These are phyloP conservation scores for Papiliotrema terrestris DNA, from an alignment of 1,284 basidiomycete species.

Conservation along the genomic window DNA sequence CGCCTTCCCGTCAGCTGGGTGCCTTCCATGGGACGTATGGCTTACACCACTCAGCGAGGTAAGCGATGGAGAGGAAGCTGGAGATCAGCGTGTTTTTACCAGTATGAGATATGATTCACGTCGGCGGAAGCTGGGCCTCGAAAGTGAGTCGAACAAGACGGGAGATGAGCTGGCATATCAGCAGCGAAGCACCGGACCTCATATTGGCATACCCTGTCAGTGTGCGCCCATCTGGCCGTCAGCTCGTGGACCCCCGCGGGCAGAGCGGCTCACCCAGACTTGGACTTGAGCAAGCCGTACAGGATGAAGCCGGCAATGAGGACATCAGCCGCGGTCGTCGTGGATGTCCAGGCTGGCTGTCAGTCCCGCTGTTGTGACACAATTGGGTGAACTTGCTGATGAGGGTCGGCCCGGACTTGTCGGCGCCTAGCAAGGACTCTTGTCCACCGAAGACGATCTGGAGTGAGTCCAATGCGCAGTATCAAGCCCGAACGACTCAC, in stretches of 20 bases:
- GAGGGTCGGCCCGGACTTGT: constrained; percentile 13
- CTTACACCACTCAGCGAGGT: constrained; percentile 25
- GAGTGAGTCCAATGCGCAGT: neutral
- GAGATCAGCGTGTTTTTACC: no score
- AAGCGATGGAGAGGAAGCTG: constrained; percentile 21
- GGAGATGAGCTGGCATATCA: constrained; percentile 14
- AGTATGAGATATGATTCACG: neutral
- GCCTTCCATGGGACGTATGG: neutral
- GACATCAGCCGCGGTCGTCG: constrained; percentile 24
- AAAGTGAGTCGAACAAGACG: constrained; percentile 30
- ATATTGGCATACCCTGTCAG: constrained; percentile 26
- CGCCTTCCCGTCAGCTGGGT: no score
- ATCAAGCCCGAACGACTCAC: neutral
- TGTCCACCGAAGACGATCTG: constrained; percentile 22
- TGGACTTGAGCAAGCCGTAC: constrained; percentile 20
- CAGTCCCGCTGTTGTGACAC: neutral
- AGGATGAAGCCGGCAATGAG: constrained; percentile 28
- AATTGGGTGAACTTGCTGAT: constrained; percentile 15
- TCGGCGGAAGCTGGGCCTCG: constrained; percentile 34
- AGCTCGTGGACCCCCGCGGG: neutral
- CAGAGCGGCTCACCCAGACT: constrained; percentile 16
- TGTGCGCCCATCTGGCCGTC: constrained; percentile 22
- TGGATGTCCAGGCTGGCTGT: constrained; percentile 18
- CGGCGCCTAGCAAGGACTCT: constrained; percentile 17
- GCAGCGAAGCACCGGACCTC: no score